Conservation (phyloP, 139 green algal genomes). For the Choricystis sp. region DNA sequence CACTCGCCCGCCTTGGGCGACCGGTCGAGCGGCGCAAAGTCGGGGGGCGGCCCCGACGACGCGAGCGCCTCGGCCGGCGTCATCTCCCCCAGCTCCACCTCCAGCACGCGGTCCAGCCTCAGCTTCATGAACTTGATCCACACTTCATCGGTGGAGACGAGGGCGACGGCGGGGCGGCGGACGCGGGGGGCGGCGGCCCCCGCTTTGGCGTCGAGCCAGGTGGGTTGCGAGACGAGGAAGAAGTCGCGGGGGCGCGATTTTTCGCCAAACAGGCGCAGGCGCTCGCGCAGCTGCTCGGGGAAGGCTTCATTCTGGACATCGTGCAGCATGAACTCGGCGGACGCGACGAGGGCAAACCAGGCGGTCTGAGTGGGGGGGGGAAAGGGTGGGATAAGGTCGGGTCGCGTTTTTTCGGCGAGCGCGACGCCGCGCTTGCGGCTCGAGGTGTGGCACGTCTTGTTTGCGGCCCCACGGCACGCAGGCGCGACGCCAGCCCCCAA, state of each 20-base stretch:
- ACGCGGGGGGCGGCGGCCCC: conserved; percentile 55
- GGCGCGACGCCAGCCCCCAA: too few species aligned
- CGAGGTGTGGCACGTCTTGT: too few species aligned
- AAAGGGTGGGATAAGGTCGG: not conserved
- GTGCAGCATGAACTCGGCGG: conserved; percentile 71
- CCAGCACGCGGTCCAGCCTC: conserved; percentile 70
- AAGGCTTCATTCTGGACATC: conserved; percentile 80
- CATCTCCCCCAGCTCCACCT: conserved; percentile 44
- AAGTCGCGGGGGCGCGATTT: conserved; percentile 33
- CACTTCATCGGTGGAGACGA: conserved; percentile 68
- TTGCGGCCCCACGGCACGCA: too few species aligned
- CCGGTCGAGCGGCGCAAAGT: conserved; percentile 36
- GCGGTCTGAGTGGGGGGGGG: conserved; percentile 20
- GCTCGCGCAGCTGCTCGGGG: conserved; percentile 77
- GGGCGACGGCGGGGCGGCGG: conserved; percentile 49
- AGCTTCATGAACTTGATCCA: conserved; percentile 91
- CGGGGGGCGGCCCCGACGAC: conserved; percentile 33
- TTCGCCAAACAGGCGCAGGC: conserved; percentile 38
- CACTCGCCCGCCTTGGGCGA: conserved; percentile 29
- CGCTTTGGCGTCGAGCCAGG: conserved; percentile 67
- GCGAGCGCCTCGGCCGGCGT: conserved; percentile 33
- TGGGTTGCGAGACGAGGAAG: conserved; percentile 57
- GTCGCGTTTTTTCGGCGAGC: too few species aligned
- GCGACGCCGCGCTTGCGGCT: too few species aligned
- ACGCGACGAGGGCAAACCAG: conserved; percentile 61